Percentiles rank a stretch among this genome's conserved stretches.
Conservation (phyloP, 2,329 filamentous ascomycete genomes). For the Aspergillus ruber region DNA sequence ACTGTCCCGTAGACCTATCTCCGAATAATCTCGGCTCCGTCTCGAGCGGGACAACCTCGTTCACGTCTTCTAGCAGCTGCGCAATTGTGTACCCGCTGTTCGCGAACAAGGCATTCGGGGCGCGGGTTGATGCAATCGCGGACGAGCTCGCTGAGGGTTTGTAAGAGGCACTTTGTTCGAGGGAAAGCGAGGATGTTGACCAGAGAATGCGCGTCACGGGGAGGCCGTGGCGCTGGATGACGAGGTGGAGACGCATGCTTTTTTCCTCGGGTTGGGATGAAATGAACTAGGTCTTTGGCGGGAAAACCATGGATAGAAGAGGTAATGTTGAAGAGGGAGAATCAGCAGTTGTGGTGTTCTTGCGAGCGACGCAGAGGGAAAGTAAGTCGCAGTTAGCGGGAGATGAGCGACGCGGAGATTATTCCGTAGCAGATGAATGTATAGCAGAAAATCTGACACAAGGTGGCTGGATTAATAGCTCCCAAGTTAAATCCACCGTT, state of each 20-base stretch:
- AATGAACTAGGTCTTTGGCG: not conserved
- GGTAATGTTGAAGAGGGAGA: not conserved
- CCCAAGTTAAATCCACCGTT: too few species aligned
- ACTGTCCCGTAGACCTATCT: conserved; percentile 46
- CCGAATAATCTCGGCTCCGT: conserved; percentile 40
- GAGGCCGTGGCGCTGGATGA: conserved; percentile 65
- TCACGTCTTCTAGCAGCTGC: conserved; percentile 69
- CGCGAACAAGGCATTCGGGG: conserved; percentile 29
- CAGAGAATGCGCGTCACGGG: conserved; percentile 68
- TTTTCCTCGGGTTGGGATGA: not conserved
- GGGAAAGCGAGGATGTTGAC: conserved; percentile 45
- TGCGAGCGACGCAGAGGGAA: not conserved
- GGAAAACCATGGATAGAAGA: not conserved
- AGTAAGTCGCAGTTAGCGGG: not conserved
- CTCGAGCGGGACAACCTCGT: conserved; percentile 75
- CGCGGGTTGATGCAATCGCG: conserved; percentile 26
- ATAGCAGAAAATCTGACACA: too few species aligned
- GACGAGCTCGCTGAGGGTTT: conserved; percentile 24
- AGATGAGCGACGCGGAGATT: not conserved
- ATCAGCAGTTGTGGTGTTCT: not conserved
- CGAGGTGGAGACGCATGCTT: conserved; percentile 64
- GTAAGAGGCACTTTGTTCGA: conserved; percentile 21
- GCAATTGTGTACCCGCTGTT: conserved; percentile 62
- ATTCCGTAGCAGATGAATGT: too few species aligned
- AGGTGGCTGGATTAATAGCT: too few species aligned